These are phyloP conservation scores for Cystobasidium pallidum DNA, from an alignment of 1,284 basidiomycete species.

Conservation along the genomic window DNA sequence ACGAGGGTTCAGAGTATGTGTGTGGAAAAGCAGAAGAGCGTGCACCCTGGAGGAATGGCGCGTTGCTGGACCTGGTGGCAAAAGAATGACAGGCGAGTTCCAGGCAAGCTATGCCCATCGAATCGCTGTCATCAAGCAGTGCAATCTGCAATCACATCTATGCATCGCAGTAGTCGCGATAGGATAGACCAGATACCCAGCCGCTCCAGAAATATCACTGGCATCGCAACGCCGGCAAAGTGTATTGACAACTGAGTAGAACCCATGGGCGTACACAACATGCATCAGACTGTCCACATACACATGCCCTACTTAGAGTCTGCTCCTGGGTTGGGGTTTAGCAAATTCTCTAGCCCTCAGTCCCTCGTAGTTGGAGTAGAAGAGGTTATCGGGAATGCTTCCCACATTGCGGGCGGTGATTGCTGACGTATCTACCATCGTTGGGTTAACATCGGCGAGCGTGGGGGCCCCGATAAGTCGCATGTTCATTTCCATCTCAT, in stretches of 20 bases:
- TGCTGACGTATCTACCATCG: slow-evolving; percentile 83
- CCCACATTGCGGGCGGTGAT: slow-evolving; percentile 57
- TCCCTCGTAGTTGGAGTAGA: slow-evolving; percentile 35
- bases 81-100: neutral
- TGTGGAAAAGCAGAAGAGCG: neutral
- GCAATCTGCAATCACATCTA: neutral
- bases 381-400: slow-evolving; percentile 31
- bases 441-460: slow-evolving; percentile 74
- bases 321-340: slow-evolving; percentile 31
- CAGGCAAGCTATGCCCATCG: too few species aligned
- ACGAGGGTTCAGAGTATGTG: neutral
- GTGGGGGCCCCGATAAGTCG: slow-evolving; percentile 80
- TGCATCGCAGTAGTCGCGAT: neutral
- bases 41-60: too few species aligned
- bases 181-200: too few species aligned
- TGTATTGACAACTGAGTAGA: too few species aligned
- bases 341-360: slow-evolving; percentile 36
- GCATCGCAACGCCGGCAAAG: too few species aligned
- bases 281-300: neutral
- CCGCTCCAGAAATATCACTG: too few species aligned
- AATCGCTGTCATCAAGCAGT: neutral
- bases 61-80: too few species aligned
- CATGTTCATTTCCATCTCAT: slow-evolving; percentile 84
- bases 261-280: neutral
- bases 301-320: neutral